phyloP scores from a whole-genome alignment of 495 filamentous ascomycete genomes.

The Margaritispora aquatica region DNA sequence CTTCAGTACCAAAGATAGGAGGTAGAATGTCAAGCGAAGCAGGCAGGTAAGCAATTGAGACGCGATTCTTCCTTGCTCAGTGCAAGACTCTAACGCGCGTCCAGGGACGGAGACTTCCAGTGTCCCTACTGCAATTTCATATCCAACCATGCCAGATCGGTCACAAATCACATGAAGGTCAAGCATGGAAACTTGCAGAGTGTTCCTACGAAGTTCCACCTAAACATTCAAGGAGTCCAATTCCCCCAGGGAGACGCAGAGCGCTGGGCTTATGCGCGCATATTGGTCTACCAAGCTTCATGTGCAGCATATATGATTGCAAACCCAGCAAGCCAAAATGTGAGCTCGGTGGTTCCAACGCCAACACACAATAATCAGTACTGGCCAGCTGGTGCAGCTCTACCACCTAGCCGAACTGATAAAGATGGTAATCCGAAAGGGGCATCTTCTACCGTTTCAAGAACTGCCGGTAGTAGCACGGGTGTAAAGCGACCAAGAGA shows the following conservation, averaged over 20 bases:
- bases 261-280: neutral
- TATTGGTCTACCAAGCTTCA: neutral
- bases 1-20: too few relatives aligned
- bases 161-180: neutral
- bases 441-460: too few relatives aligned
- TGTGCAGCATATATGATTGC: neutral
- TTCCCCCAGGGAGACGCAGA: neutral
- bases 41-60: too few relatives aligned
- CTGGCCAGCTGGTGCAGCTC: neutral
- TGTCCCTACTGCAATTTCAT: neutral
- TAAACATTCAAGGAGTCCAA: neutral
- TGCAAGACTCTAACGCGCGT: too few relatives aligned
- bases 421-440: too few relatives aligned
- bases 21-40: too few relatives aligned
- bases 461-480: too few relatives aligned
- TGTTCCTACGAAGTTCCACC: neutral
- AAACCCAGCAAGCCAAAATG: neutral
- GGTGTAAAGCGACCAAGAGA: too few relatives aligned
- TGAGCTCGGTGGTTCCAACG: neutral
- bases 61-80: too few relatives aligned
- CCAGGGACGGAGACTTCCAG: neutral
- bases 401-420: too few relatives aligned
- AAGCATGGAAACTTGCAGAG: neutral
- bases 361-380: neutral
- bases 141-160: neutral